Evolutionary conservation across 1,284 basidiomycete species (phyloP).

Genomic region (Termitomyces sp.): DNA sequence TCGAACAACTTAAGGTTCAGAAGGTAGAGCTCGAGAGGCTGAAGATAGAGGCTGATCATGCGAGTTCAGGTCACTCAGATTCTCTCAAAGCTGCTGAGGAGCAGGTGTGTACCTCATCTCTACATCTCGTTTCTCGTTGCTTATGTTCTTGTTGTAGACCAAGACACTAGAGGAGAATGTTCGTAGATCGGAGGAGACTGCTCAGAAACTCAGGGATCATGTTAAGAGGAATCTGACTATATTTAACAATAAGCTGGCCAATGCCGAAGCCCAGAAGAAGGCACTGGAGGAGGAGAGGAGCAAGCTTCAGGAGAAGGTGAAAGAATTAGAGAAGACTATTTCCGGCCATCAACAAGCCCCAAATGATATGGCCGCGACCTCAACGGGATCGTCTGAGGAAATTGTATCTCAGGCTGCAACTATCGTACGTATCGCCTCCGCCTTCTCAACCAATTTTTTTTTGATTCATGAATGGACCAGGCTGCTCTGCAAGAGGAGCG

Average conservation of each 20-base stretch:
- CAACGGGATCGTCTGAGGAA: slow-evolving; percentile 22
- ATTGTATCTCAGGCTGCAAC: slow-evolving; percentile 30
- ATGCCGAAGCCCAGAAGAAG: slow-evolving; percentile 29
- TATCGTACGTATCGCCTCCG: slow-evolving; percentile 36
- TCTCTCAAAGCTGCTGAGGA: slow-evolving; percentile 26
- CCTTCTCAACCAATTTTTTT: neutral
- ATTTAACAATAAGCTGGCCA: slow-evolving; percentile 30
- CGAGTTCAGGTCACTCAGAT: slow-evolving; percentile 33
- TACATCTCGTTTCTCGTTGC: neutral
- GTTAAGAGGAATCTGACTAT: slow-evolving; percentile 25
- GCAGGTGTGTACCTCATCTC: slow-evolving; percentile 9
- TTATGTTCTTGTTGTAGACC: slow-evolving; percentile 20
- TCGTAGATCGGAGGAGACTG: slow-evolving; percentile 27
- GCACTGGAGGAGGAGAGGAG: slow-evolving; percentile 30
- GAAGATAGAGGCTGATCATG: slow-evolving; percentile 35
- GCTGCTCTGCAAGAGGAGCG: slow-evolving; percentile 52
- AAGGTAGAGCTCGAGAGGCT: slow-evolving; percentile 34
- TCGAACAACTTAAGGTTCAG: slow-evolving; percentile 49
- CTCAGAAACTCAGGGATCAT: slow-evolving; percentile 32
- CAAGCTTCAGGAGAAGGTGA: slow-evolving; percentile 29
- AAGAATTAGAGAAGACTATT: slow-evolving; percentile 34
- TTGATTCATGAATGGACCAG: slow-evolving; percentile 28
- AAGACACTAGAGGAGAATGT: slow-evolving; percentile 30
- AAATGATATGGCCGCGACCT: slow-evolving; percentile 30
- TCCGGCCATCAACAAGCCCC: slow-evolving; percentile 27